These are phyloP conservation scores for Schizonepeta tenuifolia DNA, from an alignment of 257 asterid genomes.

Conservation along the genomic window DNA sequence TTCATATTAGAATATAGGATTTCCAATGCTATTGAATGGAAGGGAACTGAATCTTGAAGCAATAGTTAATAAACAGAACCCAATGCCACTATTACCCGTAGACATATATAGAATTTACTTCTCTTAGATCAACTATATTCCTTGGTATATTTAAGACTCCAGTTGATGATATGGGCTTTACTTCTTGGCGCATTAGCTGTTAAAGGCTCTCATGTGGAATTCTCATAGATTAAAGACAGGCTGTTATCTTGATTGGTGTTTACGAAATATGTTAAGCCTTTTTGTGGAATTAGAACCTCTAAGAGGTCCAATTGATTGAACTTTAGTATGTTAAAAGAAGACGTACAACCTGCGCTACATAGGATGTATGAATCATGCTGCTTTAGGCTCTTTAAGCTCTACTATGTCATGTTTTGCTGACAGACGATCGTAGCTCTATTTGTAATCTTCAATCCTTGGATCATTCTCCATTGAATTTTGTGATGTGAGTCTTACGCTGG, in stretches of 20 bases:
- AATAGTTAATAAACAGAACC: not conserved
- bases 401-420: not conserved
- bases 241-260: not conserved
- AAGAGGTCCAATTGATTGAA: too few species aligned
- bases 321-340: not conserved
- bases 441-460: not conserved
- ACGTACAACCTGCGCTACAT: not conserved
- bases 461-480: constrained; percentile 8
- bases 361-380: not conserved
- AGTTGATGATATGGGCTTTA: not conserved
- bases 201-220: constrained; percentile 2
- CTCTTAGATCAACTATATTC: constrained; percentile 1
- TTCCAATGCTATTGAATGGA: not conserved
- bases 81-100: not conserved
- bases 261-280: not conserved
- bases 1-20: not conserved
- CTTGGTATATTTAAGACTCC: not conserved
- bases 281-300: not conserved
- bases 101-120: not conserved
- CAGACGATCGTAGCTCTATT: not conserved
- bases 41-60: not conserved
- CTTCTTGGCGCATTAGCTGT: not conserved
- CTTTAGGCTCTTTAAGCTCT: not conserved
- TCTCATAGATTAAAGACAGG: not conserved
- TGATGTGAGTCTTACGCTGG: constrained; percentile 4